A percentile compares a stretch with the other conserved stretches of the same genome.
Conservation (phyloP, 2,329 filamentous ascomycete genomes). For the Rutstroemia sydowiana region DNA sequence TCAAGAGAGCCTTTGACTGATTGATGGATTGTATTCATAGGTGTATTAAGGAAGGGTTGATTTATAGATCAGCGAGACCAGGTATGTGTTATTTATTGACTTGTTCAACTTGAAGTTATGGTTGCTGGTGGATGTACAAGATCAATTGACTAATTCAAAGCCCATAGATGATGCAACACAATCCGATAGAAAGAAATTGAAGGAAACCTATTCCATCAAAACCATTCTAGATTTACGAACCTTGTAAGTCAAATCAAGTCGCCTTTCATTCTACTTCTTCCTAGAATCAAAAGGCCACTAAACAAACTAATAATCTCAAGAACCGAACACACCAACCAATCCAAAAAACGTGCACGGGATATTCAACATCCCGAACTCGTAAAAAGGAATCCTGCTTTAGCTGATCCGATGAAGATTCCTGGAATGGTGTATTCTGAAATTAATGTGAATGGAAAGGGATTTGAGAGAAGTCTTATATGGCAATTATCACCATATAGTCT, state of each 20-base stretch:
- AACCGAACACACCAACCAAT: conserved; percentile 66
- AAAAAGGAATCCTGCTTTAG: conserved; percentile 43
- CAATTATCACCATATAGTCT: conserved; percentile 62
- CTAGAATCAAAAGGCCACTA: too few relatives aligned
- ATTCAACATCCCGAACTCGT: conserved; percentile 37
- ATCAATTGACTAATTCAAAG: too few relatives aligned
- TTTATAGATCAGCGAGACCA: conserved; percentile 62
- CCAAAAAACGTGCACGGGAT: conserved; percentile 49
- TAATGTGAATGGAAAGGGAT: conserved; percentile 63
- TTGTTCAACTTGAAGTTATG: too few relatives aligned
- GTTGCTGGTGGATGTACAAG: too few relatives aligned
- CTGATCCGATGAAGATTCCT: conserved; percentile 53
- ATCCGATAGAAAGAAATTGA: conserved; percentile 53
- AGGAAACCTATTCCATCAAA: conserved; percentile 53
- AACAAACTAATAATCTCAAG: conserved; percentile 32
- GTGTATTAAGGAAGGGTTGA: conserved; percentile 50
- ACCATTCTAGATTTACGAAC: conserved; percentile 76
- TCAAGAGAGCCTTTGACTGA: conserved; percentile 7
- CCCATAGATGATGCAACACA: conserved; percentile 59
- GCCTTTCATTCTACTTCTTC: background rate
- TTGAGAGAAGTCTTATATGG: conserved; percentile 60
- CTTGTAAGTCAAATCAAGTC: conserved; percentile 49
- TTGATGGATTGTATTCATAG: conserved; percentile 27
- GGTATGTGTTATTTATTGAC: conserved; percentile 32
- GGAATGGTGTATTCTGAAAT: conserved; percentile 58